Evolutionary conservation across 371 early-diverging fungal species (phyloP), one percentile per base, ranked within the genome.

Genomic region (Lichtheimia corymbifera): DNA sequence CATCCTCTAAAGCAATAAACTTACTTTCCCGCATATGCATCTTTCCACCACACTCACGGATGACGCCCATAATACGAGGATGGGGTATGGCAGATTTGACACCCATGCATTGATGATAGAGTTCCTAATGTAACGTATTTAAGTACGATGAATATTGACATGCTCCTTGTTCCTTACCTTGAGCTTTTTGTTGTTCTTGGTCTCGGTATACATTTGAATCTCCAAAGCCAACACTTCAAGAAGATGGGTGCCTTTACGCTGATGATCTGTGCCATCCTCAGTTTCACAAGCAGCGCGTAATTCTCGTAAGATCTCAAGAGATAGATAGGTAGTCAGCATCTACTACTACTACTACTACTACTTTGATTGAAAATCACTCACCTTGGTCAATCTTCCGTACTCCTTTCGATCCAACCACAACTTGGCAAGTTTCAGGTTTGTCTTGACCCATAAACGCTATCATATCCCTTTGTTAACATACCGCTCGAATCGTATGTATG

Each of bases 11-110:
- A 35, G 35, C 35, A 35, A 41, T 22, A 1, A 11, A 73, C 80
- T 61, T 75, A 88, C 89, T 88, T 76, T 96, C 97, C 52, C 83
- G 77, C 97, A 97, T 96, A 72, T 94, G 92, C 95, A 98, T 96
- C 72, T 97, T 98, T 35, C 97, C 98, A 50, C 97, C 98, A 68
- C 96, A 96, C 77, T 97, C 97, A 53, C 94, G 89, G 65, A 98
- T 96, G 27, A 96, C 90, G 35, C 95, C 97, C 95, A 96, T 95
- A 73, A 96, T 94, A 18, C 94, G 83, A 35, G 97, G 97, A 68
- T 96, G 97, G 3, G 98, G 95, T 30, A 97, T 95, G 14, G 97
- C 97, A 1, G 94, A 94, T 70, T 91, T 92, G 59, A 98, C 91
- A 40, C 81, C 76, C 27, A 93, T 65, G 66, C 95, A 93, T 71